Percentiles rank a stretch among this genome's conserved stretches.
These are phyloP conservation scores for Monilinia laxa DNA, from an alignment of 2,329 filamentous ascomycete species.

Conservation along the genomic window DNA sequence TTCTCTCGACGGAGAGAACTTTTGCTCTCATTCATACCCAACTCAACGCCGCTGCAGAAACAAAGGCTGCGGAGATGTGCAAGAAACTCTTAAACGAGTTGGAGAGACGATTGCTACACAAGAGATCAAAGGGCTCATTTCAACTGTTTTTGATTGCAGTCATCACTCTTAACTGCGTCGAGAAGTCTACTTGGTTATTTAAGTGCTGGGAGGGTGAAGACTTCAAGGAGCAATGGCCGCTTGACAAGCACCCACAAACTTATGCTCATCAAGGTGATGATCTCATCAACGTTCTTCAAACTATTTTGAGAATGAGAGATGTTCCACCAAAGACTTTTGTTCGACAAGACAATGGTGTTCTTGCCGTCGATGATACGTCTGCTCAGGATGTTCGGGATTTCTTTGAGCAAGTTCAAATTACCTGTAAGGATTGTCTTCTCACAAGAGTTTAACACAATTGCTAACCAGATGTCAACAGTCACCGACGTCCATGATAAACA, in stretches of 20 bases:
- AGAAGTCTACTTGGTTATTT: conserved; percentile 68
- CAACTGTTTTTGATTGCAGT: conserved; percentile 61
- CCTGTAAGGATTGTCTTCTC: conserved; percentile 49
- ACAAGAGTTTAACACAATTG: neutral
- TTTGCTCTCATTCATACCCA: conserved; percentile 64
- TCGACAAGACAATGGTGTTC: conserved; percentile 48
- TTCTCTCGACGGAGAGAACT: conserved; percentile 26
- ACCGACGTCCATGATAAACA: conserved; percentile 39
- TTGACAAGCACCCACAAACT: conserved; percentile 55
- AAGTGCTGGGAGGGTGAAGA: conserved; percentile 66
- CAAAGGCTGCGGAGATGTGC: conserved; percentile 60
- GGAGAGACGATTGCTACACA: conserved; percentile 60
- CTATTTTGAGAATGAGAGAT: conserved; percentile 61
- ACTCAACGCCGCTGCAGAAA: conserved; percentile 63
- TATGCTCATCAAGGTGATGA: conserved; percentile 61
- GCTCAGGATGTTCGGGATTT: conserved; percentile 49
- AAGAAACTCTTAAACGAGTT: conserved; percentile 59
- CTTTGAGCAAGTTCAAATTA: conserved; percentile 56
- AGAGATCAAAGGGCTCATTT: conserved; percentile 52
- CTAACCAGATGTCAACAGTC: conserved; percentile 31
- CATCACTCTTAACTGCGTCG: conserved; percentile 63
- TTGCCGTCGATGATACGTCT: conserved; percentile 32
- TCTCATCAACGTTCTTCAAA: conserved; percentile 58
- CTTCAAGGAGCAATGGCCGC: conserved; percentile 54
- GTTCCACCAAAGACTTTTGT: conserved; percentile 54